These are phyloP conservation scores for Aquilaria yunnanensis DNA, from an alignment of 345 rosid species.

Conservation along the genomic window DNA sequence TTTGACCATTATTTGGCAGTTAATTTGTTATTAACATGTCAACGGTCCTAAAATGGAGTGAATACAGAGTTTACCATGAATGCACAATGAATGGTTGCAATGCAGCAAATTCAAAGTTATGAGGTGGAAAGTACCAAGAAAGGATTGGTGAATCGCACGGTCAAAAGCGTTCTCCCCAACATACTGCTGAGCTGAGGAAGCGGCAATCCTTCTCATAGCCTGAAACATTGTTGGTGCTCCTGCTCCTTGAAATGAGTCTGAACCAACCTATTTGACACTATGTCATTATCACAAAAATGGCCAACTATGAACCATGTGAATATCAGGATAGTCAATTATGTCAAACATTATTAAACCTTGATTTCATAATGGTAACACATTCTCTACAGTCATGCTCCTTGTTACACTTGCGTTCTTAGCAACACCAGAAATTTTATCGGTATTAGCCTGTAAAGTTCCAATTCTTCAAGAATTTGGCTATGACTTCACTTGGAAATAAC, in stretches of 20 bases:
- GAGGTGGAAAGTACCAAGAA: slow-evolving; percentile 53
- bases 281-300: too few species aligned
- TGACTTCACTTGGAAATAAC: too few species aligned
- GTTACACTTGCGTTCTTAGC: too few species aligned
- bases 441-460: too few species aligned
- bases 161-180: slow-evolving; percentile 55
- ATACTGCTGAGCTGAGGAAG: slow-evolving; percentile 51
- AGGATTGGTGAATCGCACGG: slow-evolving; percentile 74
- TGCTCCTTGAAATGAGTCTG: slow-evolving; percentile 87
- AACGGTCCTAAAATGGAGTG: background rate
- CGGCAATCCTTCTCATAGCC: slow-evolving; percentile 79
- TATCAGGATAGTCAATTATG: too few species aligned
- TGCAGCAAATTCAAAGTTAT: background rate
- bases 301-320: too few species aligned
- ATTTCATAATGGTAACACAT: background rate
- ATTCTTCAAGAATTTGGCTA: too few species aligned
- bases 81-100: background rate
- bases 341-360: background rate
- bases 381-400: too few species aligned
- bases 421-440: too few species aligned
- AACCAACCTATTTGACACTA: slow-evolving; percentile 63
- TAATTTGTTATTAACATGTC: too few species aligned
- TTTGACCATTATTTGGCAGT: too few species aligned
- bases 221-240: slow-evolving; percentile 95
- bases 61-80: background rate